These are phyloP conservation scores for Talaromyces trachyspermus DNA, from an alignment of 495 filamentous ascomycete genomes.

Conservation along the genomic window DNA sequence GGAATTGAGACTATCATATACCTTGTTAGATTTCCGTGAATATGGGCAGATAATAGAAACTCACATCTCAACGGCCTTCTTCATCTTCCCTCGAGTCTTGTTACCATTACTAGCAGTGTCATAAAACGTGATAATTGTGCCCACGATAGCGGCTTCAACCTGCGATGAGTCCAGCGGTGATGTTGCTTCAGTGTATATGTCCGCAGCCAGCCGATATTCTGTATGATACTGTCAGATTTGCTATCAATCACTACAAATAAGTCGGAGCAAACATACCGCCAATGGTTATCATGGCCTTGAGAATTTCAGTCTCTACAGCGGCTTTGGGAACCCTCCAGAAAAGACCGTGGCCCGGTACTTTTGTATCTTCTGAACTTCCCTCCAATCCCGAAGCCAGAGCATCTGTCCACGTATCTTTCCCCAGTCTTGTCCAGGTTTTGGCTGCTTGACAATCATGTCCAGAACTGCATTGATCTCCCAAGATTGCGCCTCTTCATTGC, in stretches of 20 bases:
- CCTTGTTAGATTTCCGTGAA: neutral
- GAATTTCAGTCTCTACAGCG: conserved; percentile 63
- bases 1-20: conserved; percentile 50
- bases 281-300: conserved; percentile 65
- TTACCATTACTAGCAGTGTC: conserved; percentile 91
- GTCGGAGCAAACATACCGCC: conserved; percentile 44
- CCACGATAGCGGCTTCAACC: conserved; percentile 59
- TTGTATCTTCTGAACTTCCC: conserved; percentile 20
- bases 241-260: neutral
- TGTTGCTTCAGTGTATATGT: conserved; percentile 54
- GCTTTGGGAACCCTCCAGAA: conserved; percentile 60
- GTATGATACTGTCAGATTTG: conserved; percentile 12
- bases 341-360: conserved; percentile 53
- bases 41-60: conserved; percentile 16
- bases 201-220: conserved; percentile 62
- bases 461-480: conserved; percentile 57
- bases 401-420: conserved; percentile 54
- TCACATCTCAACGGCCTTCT: conserved; percentile 77
- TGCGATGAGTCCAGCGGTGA: conserved; percentile 41
- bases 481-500: conserved; percentile 55
- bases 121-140: conserved; percentile 64
- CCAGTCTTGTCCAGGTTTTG: conserved; percentile 64
- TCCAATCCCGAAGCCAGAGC: conserved; percentile 80
- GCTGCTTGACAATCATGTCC: conserved; percentile 39
- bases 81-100: conserved; percentile 70